Percentiles rank a stretch among this genome's conserved stretches.
Evolutionary conservation across 176 grass and related monocot genomes (phyloP).

Genomic region (Melocanna baccifera): DNA sequence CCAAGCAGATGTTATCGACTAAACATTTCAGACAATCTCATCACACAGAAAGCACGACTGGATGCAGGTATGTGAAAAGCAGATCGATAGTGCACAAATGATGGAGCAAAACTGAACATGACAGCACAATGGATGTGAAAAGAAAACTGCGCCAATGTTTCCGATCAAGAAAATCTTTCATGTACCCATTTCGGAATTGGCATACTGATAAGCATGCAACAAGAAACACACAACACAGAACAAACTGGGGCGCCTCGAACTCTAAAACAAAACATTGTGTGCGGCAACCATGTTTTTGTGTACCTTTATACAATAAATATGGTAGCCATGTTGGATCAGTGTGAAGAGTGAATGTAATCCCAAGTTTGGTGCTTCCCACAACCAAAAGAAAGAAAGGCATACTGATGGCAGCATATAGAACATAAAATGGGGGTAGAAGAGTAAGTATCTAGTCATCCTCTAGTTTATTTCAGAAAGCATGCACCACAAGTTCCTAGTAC

Average conservation of each 20-base stretch:
- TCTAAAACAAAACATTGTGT: neutral
- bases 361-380: neutral
- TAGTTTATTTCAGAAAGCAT: conserved; percentile 9
- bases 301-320: neutral
- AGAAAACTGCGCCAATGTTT: neutral
- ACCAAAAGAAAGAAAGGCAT: neutral
- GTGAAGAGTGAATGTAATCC: neutral
- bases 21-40: neutral
- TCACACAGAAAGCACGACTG: neutral
- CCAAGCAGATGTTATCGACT: conserved; percentile 11
- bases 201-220: neutral
- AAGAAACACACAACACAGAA: neutral
- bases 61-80: neutral
- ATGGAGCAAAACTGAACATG: neutral
- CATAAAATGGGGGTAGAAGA: neutral
- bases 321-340: neutral
- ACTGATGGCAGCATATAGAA: neutral
- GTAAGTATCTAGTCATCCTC: neutral
- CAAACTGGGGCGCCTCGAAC: neutral
- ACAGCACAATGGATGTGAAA: neutral
- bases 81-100: neutral
- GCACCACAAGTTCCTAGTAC: neutral
- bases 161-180: neutral
- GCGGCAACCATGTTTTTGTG: neutral
- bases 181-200: neutral